phyloP scores from a whole-genome alignment of 2,329 filamentous ascomycete genomes.

The Albophoma yamanashiensis region DNA sequence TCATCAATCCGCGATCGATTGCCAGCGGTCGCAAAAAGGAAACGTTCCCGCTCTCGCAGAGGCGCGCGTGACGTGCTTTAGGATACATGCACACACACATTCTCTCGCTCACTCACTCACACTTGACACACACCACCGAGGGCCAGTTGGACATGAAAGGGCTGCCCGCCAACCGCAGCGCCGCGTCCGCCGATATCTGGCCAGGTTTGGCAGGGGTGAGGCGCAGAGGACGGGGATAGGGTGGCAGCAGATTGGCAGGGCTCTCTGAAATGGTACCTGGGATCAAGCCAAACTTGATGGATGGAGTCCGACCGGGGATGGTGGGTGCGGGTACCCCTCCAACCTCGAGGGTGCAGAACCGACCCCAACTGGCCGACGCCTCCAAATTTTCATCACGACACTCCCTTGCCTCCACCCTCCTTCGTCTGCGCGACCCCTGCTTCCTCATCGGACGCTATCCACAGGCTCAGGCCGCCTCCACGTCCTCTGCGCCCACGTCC shows the following conservation, averaged over 20 bases:
- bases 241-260: not conserved
- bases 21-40: conserved; percentile 2
- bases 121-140: not conserved
- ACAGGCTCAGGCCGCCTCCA: not conserved
- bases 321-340: conserved; percentile 1
- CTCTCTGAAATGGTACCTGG: not conserved
- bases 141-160: not conserved
- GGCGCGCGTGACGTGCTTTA: conserved; percentile 1
- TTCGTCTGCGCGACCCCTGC: not conserved
- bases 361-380: conserved; percentile 2
- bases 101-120: not conserved
- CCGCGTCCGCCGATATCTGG: conserved; percentile 2
- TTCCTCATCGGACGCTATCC: not conserved
- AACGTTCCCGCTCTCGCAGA: conserved; percentile 1
- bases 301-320: not conserved
- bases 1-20: not conserved
- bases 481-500: not conserved
- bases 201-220: not conserved
- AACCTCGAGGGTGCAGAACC: not conserved
- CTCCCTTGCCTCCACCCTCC: not conserved
- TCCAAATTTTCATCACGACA: conserved; percentile 5
- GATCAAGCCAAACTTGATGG: conserved; percentile 1
- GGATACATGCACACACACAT: not conserved
- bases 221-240: not conserved
- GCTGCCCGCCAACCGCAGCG: not conserved